These are phyloP conservation scores for Patellaria atrata DNA, from an alignment of 495 filamentous ascomycete species.

Conservation along the genomic window DNA sequence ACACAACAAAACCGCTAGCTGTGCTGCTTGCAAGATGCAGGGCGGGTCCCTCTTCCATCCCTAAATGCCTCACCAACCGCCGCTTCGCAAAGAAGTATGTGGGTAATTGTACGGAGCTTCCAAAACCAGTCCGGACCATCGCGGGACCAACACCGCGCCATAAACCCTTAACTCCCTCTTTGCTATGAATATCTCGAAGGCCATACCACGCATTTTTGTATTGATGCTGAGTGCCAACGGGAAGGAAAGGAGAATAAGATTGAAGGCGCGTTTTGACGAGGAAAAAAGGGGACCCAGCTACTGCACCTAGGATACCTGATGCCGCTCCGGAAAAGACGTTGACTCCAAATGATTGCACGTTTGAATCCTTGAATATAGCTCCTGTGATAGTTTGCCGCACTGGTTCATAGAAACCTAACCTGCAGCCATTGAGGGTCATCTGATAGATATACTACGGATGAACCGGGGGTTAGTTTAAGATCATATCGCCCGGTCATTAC, in stretches of 20 bases:
- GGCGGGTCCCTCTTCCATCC: slow-evolving; percentile 80
- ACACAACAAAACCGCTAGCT: slow-evolving; percentile 88
- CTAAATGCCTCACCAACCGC: slow-evolving; percentile 60
- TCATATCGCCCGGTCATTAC: not conserved
- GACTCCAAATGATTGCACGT: slow-evolving; percentile 65
- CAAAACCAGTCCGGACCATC: slow-evolving; percentile 95
- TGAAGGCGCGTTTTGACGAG: slow-evolving; percentile 96
- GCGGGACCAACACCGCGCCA: slow-evolving; percentile 85
- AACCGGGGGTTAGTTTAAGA: not conserved
- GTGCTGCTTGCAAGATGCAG: slow-evolving; percentile 82
- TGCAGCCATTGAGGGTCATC: slow-evolving; percentile 89
- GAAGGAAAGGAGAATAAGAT: slow-evolving; percentile 83
- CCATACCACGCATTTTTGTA: slow-evolving; percentile 82
- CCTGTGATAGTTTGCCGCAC: slow-evolving; percentile 49
- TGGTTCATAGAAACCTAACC: slow-evolving; percentile 95
- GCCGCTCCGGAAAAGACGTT: slow-evolving; percentile 86
- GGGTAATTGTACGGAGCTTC: slow-evolving; percentile 85
- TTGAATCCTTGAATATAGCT: slow-evolving; percentile 52
- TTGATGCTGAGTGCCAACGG: slow-evolving; percentile 88
- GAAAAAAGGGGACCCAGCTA: slow-evolving; percentile 89
- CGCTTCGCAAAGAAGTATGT: slow-evolving; percentile 98
- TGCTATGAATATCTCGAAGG: slow-evolving; percentile 56
- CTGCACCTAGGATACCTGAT: slow-evolving; percentile 80
- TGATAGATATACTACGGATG: slow-evolving; percentile 75
- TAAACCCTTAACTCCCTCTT: slow-evolving; percentile 65